These are phyloP conservation scores for Piper longum DNA, from an alignment of 164 flowering plant genomes.

Conservation along the genomic window DNA sequence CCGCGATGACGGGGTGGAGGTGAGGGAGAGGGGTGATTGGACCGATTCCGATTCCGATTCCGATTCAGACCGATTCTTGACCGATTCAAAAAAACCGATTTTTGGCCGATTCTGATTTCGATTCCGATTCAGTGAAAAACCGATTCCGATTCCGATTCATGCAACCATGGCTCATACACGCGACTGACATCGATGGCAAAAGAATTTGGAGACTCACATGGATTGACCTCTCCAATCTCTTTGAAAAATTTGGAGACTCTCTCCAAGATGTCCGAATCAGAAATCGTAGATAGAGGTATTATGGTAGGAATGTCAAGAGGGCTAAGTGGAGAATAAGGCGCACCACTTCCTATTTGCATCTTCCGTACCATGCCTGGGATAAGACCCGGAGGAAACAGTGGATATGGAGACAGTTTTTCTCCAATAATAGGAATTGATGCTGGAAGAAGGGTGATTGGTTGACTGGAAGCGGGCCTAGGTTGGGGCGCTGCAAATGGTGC, in stretches of 20 bases:
- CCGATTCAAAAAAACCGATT: no score
- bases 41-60: no score
- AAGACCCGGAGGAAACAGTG: slow-evolving; percentile 93
- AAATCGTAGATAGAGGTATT: slow-evolving; percentile 76
- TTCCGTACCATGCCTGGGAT: slow-evolving; percentile 97
- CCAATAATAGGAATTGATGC: slow-evolving; percentile 18
- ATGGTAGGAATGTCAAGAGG: slow-evolving; percentile 94
- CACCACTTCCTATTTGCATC: slow-evolving; percentile 98
- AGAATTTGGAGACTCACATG: slow-evolving; percentile 91
- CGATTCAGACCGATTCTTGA: no score
- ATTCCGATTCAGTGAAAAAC: no score
- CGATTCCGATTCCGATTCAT: slow-evolving; percentile 54
- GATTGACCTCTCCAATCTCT: slow-evolving; percentile 92
- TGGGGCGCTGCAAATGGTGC: slow-evolving; percentile 36
- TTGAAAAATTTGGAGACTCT: slow-evolving; percentile 86
- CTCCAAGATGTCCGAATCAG: slow-evolving; percentile 69
- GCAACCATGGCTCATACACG: slow-evolving; percentile 44
- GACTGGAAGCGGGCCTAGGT: slow-evolving; percentile 31
- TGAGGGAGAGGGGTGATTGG: no score
- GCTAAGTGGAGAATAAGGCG: slow-evolving; percentile 94
- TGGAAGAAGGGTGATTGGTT: slow-evolving; percentile 33
- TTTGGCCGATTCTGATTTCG: no score
- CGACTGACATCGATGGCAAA: slow-evolving; percentile 44
- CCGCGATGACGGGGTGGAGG: no score
- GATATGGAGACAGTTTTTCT: slow-evolving; percentile 79